Percentiles rank a stretch among this genome's conserved stretches.
phyloP scores from a whole-genome alignment of 768 basidiomycete genomes.

The Strobilomyces echinocephalus region DNA sequence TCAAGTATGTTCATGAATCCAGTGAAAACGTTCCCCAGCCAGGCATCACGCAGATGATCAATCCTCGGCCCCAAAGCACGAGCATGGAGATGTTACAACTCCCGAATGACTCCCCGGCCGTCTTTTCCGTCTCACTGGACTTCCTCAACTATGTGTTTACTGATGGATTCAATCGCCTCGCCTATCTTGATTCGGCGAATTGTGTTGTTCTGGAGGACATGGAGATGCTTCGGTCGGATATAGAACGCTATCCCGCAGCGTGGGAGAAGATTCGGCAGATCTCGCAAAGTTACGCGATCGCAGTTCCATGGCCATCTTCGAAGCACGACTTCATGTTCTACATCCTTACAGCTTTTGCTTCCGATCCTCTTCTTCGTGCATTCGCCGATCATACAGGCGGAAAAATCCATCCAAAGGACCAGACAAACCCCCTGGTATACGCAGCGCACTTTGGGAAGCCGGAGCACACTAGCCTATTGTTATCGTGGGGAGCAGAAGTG shows the following conservation, averaged over 20 bases:
- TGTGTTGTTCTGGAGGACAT: conserved; percentile 2
- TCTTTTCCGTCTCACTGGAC: neutral
- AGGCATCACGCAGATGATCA: too few species aligned
- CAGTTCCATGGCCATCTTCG: neutral
- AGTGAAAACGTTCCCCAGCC: neutral
- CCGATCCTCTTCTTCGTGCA: conserved; percentile 1
- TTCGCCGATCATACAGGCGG: neutral
- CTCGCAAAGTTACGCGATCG: neutral
- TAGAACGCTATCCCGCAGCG: neutral
- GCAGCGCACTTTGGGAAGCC: conserved; percentile 7
- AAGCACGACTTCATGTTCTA: conserved; percentile 7
- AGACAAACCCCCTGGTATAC: conserved; percentile 9
- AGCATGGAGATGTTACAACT: neutral
- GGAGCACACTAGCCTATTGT: neutral
- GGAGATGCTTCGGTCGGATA: neutral
- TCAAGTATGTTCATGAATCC: neutral
- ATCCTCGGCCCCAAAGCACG: too few species aligned
- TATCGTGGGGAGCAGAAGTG: neutral
- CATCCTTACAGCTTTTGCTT: conserved; percentile 4
- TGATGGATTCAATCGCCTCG: conserved; percentile 5
- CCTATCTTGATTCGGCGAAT: neutral
- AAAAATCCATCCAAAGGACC: neutral
- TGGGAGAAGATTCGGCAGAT: conserved; percentile 2
- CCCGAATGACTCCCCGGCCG: neutral
- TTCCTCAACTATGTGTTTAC: conserved; percentile 5